A percentile compares a stretch with the other conserved stretches of the same genome.
These are phyloP conservation scores for Trametes meyenii DNA, from an alignment of 768 basidiomycete genomes.

Conservation along the genomic window DNA sequence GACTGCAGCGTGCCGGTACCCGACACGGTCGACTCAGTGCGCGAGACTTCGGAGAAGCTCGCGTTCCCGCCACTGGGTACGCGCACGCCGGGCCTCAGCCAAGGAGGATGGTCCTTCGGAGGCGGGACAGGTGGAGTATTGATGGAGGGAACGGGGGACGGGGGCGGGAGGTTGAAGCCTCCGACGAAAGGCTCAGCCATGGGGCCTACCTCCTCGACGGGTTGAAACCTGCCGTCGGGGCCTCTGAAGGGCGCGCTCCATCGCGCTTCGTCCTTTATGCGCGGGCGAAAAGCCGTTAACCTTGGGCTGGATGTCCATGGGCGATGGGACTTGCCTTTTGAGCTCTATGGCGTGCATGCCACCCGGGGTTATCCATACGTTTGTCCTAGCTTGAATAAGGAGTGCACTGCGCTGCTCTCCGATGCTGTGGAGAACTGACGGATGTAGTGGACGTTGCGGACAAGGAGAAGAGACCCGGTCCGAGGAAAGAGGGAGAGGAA, in stretches of 20 bases:
- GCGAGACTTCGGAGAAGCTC: slow-evolving; percentile 13
- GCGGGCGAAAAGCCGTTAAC: background rate
- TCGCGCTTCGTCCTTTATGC: slow-evolving; percentile 29
- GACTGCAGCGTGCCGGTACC: slow-evolving; percentile 7
- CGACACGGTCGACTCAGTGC: slow-evolving; percentile 11
- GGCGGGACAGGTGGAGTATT: slow-evolving; percentile 47
- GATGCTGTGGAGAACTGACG: background rate
- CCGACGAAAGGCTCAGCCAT: slow-evolving; percentile 65
- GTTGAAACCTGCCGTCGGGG: slow-evolving; percentile 51
- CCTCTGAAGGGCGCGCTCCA: slow-evolving; percentile 39
- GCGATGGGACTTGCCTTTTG: slow-evolving; percentile 45
- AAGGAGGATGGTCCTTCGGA: slow-evolving; percentile 45
- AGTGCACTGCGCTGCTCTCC: background rate
- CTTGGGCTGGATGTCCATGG: slow-evolving; percentile 25
- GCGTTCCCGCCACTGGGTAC: slow-evolving; percentile 11
- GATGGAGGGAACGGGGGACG: slow-evolving; percentile 34
- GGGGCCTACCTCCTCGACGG: slow-evolving; percentile 62
- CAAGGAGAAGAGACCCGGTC: background rate
- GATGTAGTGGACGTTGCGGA: slow-evolving; percentile 6
- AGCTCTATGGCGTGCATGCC: slow-evolving; percentile 70
- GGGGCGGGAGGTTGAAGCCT: slow-evolving; percentile 46
- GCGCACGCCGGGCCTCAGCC: slow-evolving; percentile 12
- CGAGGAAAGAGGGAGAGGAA: background rate
- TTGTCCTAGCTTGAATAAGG: background rate
- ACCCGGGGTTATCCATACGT: slow-evolving; percentile 76